phyloP scores from a whole-genome alignment of 345 rosid genomes.

The Trapa incisa region DNA sequence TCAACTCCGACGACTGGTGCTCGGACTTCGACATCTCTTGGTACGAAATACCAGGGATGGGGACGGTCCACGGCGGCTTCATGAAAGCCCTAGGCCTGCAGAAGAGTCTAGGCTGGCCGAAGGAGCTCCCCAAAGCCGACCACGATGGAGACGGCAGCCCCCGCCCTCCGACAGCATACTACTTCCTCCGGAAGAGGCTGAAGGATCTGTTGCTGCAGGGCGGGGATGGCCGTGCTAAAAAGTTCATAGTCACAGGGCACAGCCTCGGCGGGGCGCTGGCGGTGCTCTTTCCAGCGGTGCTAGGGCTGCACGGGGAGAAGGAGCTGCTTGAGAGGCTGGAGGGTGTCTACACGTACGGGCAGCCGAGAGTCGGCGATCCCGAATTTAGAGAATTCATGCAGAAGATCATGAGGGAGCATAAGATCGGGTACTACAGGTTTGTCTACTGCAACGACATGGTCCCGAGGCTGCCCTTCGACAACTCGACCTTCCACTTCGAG shows the following conservation, averaged over 20 bases:
- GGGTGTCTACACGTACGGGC: slow-evolving; percentile 63
- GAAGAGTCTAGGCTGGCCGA: slow-evolving; percentile 44
- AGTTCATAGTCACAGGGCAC: slow-evolving; percentile 48
- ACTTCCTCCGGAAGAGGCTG: slow-evolving; percentile 38
- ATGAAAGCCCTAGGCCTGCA: slow-evolving; percentile 77
- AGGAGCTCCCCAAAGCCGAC: slow-evolving; percentile 6
- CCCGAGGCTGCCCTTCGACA: slow-evolving; percentile 62
- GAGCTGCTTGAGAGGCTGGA: slow-evolving; percentile 38
- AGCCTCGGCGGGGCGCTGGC: slow-evolving; percentile 82
- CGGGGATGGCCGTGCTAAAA: slow-evolving; percentile 21
- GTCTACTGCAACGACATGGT: slow-evolving; percentile 63
- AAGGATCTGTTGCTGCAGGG: slow-evolving; percentile 13
- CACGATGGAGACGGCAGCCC: not conserved
- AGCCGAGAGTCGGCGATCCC: slow-evolving; percentile 65
- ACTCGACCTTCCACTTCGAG: slow-evolving; percentile 44
- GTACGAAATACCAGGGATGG: slow-evolving; percentile 48
- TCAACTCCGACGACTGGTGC: slow-evolving; percentile 57
- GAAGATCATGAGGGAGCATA: slow-evolving; percentile 21
- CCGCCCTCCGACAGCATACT: slow-evolving; percentile 27
- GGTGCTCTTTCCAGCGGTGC: slow-evolving; percentile 45
- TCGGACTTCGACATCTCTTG: slow-evolving; percentile 63
- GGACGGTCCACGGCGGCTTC: slow-evolving; percentile 64
- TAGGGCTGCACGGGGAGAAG: slow-evolving; percentile 38
- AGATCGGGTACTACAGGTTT: slow-evolving; percentile 33
- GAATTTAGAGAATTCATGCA: slow-evolving; percentile 47